Evolutionary conservation across 2,329 filamentous ascomycete species (phyloP), one percentile per base, ranked within the genome.

Genomic region (Microsporum canis): DNA sequence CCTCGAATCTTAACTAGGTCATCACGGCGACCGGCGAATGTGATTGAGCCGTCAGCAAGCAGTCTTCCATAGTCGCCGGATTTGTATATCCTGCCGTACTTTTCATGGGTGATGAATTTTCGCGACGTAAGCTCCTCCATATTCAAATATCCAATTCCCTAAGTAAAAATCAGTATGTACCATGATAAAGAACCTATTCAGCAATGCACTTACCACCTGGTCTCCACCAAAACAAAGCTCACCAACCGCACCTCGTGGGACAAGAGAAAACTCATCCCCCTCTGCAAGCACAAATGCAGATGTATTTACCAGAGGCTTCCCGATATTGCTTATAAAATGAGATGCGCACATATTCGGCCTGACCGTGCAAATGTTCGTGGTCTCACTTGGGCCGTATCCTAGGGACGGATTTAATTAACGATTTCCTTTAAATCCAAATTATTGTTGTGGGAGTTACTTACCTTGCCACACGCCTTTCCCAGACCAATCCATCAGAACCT

Each of bases 211-310:
- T 66, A 84, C 85, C 3, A 96, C 84, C 73, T 96, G 91, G 57
- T 88, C 83, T 8, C 91, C 91, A 12, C 89, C 90, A 71, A 95
- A 94, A 68, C 88, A 95, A 5, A 95, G 79, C 71, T 96, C 91
- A 8, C 91, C 91, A 14, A 89, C 77, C 64, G 84, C 87, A 2
- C 90, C 89, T 5, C 82, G 71, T 0, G 89, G 89, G 0, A 91
- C 75, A 0, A 84, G 68, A 0, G 80, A 72, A 3, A 84, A 78
- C 0, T 69, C 68, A 1, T 74, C 69, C 3, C 74, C 73, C 2
- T 70, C 66, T 14, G 71, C 69, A 14, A 88, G 71, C 1, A 95
- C 83, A 62, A 90, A 84, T 0, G 83, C 80, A 0, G 89, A 94
- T 0, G 88, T 95, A 63, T 92, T 95, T 7, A 79, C 75, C 33